Evolutionary conservation across 768 basidiomycete species (phyloP).

Genomic region (Podaxis carcinomalis): DNA sequence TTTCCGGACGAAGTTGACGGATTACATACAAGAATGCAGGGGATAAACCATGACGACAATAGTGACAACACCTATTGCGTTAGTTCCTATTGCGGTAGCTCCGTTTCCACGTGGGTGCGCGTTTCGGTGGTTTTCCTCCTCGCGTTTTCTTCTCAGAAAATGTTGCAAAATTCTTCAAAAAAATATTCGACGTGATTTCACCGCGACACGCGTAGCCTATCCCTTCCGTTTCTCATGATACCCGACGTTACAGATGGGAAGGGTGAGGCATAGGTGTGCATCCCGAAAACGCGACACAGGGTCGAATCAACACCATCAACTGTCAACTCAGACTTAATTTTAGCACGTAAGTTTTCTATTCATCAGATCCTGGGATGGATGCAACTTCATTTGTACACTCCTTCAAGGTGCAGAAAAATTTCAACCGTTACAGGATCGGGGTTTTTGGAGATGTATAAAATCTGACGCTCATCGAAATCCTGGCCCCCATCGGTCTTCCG

Average conservation of each 20-base stretch:
- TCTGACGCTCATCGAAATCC: neutral
- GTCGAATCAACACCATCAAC: neutral
- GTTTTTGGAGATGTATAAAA: neutral
- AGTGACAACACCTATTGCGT: neutral
- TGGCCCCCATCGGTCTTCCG: neutral
- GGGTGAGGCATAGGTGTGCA: neutral
- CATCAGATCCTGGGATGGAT: neutral
- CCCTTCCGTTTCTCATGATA: neutral
- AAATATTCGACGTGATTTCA: neutral
- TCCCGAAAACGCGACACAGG: neutral
- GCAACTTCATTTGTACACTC: neutral
- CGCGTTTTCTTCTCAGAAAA: neutral
- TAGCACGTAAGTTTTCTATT: conserved; percentile 8
- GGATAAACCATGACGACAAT: neutral
- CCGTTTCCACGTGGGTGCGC: neutral
- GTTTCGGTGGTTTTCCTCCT: neutral
- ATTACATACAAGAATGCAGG: neutral
- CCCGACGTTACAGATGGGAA: neutral
- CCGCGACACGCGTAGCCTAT: neutral
- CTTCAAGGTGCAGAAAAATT: neutral
- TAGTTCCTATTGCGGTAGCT: neutral
- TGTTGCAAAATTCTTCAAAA: neutral
- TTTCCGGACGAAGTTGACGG: neutral
- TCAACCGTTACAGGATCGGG: conserved; percentile 1
- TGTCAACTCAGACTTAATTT: neutral